Base-by-base conservation (phyloP, 176 grass and related monocot species). In the Pontederia crassipes region DNA sequence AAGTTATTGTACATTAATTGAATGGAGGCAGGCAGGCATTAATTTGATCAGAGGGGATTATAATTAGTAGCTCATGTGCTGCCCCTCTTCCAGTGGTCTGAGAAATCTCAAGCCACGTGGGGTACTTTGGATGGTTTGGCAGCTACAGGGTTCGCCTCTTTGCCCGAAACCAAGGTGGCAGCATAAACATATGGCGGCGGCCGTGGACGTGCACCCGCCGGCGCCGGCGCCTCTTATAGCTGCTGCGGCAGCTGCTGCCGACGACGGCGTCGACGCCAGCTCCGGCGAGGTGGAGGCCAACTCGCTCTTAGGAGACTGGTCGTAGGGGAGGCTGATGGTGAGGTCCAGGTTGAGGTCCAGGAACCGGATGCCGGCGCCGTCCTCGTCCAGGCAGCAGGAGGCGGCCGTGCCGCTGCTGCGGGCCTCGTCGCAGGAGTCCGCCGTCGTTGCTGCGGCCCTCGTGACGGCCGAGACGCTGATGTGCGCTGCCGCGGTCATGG, bases 161-260 rank as follows among this genome's bases (percentile, higher is more conserved):
- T 26, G 61, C 20, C 20, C 20, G 45, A 63, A 11, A 0, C 61
- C 61, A n/a, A 63, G 61, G 18, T 63, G 61, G 61, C 61, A 63
- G 8, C 61, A 48, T 14, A 63, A 16, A 40, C 45, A 63, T 7
- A 63, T 13, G 61, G 45, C 15, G 7, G 46, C 9, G 1, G 45
- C 11, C 32, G 2, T 3, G 32, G 32, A 40, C 32, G 32, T 40
- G 32, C 32, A 40, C 4, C 32, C 32, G 32, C 32, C 32, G 32
- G 32, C 32, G 20, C 20, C 20, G 35, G 4, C n/a, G 20, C 45
- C 8, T 18, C 40, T 48, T 17, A 14, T 35, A 28, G 58, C 12
- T 0, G 58, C 8, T 60, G 45, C 45, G 16, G 58, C 28, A 0
- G 28, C n/a, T 48, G 45, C 45, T 10, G 61, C 14, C 2, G 45